Evolutionary conservation across 2,329 filamentous ascomycete species (phyloP).

Genomic region (Aspergillus sp.): DNA sequence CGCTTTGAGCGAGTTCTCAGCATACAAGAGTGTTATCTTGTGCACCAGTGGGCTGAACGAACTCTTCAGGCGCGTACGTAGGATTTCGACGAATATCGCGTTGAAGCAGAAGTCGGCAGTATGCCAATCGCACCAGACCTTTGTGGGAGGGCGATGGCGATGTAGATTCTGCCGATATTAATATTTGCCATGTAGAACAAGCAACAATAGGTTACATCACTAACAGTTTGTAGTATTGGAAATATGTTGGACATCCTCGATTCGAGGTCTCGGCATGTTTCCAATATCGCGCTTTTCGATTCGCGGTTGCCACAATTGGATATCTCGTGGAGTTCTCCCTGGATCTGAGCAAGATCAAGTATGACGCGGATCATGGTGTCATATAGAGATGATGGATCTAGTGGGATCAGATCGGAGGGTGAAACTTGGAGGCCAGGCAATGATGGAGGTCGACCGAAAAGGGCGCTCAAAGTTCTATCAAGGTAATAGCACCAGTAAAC

Average conservation of each 20-base stretch:
- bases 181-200: neutral
- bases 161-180: conserved; percentile 5
- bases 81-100: conserved; percentile 27
- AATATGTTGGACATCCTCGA: conserved; percentile 20
- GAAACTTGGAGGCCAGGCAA: conserved; percentile 13
- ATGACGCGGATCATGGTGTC: conserved; percentile 7
- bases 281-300: neutral
- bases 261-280: conserved; percentile 16
- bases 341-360: conserved; percentile 15
- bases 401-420: conserved; percentile 3
- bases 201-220: neutral
- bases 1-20: conserved; percentile 15
- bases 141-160: conserved; percentile 10
- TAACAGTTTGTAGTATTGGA: conserved; percentile 19
- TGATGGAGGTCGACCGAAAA: conserved; percentile 23
- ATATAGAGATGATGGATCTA: conserved; percentile 8
- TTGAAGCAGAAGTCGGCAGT: conserved; percentile 26
- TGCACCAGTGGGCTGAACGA: conserved; percentile 21
- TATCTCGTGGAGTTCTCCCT: conserved; percentile 9
- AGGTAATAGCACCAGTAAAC: conserved; percentile 31
- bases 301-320: neutral
- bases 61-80: conserved; percentile 23
- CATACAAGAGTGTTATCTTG: conserved; percentile 23
- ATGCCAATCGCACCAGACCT: conserved; percentile 20
- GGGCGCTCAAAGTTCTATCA: conserved; percentile 26